These are phyloP conservation scores for Kregervanrija delftensis DNA, from an alignment of 805 yeast genomes.

Conservation along the genomic window DNA sequence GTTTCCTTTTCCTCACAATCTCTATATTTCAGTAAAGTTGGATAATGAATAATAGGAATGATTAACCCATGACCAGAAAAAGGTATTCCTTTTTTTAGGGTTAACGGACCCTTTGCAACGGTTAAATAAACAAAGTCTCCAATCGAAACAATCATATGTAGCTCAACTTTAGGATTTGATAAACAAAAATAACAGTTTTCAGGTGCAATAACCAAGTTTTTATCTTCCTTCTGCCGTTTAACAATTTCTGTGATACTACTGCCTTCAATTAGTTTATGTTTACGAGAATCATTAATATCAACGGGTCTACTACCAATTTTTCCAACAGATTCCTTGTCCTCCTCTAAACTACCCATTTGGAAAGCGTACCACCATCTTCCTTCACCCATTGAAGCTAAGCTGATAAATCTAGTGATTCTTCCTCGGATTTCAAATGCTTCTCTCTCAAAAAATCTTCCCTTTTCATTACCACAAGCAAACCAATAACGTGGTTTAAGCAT, in stretches of 20 bases:
- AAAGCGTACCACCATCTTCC: constrained; percentile 77
- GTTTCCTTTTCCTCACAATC: constrained; percentile 17
- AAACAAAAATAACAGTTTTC: constrained; percentile 75
- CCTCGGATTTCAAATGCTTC: constrained; percentile 39
- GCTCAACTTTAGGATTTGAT: constrained; percentile 67
- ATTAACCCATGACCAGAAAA: constrained; percentile 80
- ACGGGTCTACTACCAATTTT: constrained; percentile 14
- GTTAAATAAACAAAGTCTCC: constrained; percentile 64
- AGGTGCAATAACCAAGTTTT: constrained; percentile 38
- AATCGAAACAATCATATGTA: constrained; percentile 76
- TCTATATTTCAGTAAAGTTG: constrained; percentile 30
- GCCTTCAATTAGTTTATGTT: neutral
- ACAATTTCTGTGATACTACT: neutral
- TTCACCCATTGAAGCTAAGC: constrained; percentile 53
- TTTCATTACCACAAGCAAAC: constrained; percentile 47
- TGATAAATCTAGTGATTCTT: constrained; percentile 53
- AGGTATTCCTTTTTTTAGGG: constrained; percentile 37
- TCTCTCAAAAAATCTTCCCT: constrained; percentile 46
- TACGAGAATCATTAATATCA: neutral
- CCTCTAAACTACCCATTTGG: constrained; percentile 28
- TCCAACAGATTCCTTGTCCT: constrained; percentile 13
- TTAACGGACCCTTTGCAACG: constrained; percentile 80
- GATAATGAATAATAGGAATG: constrained; percentile 69
- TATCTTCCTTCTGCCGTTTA: constrained; percentile 23
- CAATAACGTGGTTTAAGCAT: constrained; percentile 56